Base-by-base conservation (phyloP, 495 filamentous ascomycete species). In the Penicillium soppii region DNA sequence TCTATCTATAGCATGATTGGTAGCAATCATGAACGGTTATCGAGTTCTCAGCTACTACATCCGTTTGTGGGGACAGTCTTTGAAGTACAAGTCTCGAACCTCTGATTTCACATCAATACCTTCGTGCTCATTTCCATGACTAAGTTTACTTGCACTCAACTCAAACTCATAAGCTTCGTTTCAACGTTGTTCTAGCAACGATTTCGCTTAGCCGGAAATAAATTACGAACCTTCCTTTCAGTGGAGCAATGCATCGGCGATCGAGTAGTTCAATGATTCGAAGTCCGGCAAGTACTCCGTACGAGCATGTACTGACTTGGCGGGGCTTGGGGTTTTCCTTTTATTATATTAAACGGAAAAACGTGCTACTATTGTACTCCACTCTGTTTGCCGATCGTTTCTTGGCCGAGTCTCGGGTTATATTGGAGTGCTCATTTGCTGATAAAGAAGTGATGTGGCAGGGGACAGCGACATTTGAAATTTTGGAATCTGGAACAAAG, bases 181-280 rank as follows among this genome's bases (percentile, higher is more conserved):
- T 32, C 12, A 30, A 21, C 25, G 55, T 58, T 54, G 41, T 46
- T 54, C 51, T 15, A 54, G 46, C 36, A 58, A 58, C 41, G 21
- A 45, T 21, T 19, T 35, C 41, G 17, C 23, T 44, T 43, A 46
- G 22, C 30, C 41, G 7, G 13, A 45, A 47, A 38, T 37, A 29
- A 41, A 19, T 32, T 46, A 8, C 32, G 17, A 41, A 23, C 44
- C 25, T 47, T 57, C 43, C 25, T 36, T 22, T 32, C 20, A 47
- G 52, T 53, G 51, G 55, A 32, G 30, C 17, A 30, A 35, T 40
- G 22, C 26, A 50, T 50, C 36, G 45, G 43, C 35, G 51, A 54
- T 57, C 54, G 29, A 44, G 29, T 26, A 23, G 35, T 22, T 7
- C 23, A 29, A 33, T 25, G 25, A 33, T 32, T 33, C 16, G 20